Evolutionary conservation across 2,329 filamentous ascomycete genomes (phyloP).

Genomic region (Phyllosticta capitalensis): DNA sequence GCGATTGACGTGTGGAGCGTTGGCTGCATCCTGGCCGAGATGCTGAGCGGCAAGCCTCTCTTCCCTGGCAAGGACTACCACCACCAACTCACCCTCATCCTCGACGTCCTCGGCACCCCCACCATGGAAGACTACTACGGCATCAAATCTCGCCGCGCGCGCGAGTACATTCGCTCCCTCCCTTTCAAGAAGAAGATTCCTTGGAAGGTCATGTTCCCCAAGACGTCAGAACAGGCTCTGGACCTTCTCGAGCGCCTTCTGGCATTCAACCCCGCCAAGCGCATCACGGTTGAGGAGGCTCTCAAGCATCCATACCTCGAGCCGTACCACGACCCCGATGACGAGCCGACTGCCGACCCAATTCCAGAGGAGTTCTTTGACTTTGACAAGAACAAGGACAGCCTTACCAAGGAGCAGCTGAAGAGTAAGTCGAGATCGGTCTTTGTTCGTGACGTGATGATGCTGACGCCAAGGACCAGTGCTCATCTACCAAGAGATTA

Average conservation of each 20-base stretch:
- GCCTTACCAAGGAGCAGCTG: constrained; percentile 92
- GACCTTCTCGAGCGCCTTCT: constrained; percentile 92
- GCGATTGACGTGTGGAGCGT: constrained; percentile 99
- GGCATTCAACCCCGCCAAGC: constrained; percentile 97
- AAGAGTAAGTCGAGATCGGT: constrained; percentile 55
- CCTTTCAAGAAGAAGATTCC: constrained; percentile 99
- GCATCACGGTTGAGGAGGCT: constrained; percentile 95
- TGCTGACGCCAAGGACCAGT: constrained; percentile 32
- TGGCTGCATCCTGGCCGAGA: constrained; percentile 94
- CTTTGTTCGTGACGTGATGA: neutral
- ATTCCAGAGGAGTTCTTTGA: constrained; percentile 99
- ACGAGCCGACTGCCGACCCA: constrained; percentile 91
- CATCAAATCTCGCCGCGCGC: constrained; percentile 94
- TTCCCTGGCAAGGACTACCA: constrained; percentile 99
- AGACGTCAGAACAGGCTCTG: constrained; percentile 93
- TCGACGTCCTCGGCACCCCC: constrained; percentile 93
- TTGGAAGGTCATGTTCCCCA: constrained; percentile 93
- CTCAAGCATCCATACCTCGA: constrained; percentile 96
- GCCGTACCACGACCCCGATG: constrained; percentile 96
- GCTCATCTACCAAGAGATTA: constrained; percentile 97
- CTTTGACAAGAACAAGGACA: constrained; percentile 99
- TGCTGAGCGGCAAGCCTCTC: constrained; percentile 95
- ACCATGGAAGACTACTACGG: constrained; percentile 99
- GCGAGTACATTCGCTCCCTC: constrained; percentile 95
- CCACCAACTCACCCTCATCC: constrained; percentile 92